Evolutionary conservation across 2,329 filamentous ascomycete species (phyloP), one percentile per base, ranked within the genome.

Genomic region (Colletotrichum tofieldiae): DNA sequence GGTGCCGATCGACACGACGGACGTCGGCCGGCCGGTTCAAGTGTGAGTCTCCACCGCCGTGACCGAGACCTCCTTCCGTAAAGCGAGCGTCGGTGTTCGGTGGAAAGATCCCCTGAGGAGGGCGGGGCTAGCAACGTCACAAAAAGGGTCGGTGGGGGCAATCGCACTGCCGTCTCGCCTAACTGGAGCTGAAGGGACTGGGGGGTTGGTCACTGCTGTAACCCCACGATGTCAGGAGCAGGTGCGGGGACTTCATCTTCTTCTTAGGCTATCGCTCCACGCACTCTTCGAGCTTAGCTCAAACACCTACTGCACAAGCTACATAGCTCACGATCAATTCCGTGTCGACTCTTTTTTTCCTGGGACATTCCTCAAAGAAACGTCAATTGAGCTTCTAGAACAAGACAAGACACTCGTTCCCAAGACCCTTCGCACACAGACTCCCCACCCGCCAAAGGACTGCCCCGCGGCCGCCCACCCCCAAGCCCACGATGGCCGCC

Each of bases 401-500:
- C 5, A 47, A 32, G 37, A 49, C 12, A 8, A 23, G 26, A 41
- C 45, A 16, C 1, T 23, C 5, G 35, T 56, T 23, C 20, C 5
- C 56, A 6, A 62, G 37, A 62, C 23, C 47, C 47, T 20, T 16
- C 47, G 47, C 51, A 32, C 26, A 18, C 29, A 20, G 29, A 18
- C 29, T 9, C 18, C 51, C 29, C 51, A 2, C 55, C 55, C n/a
- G 35, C 35, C 55, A 26, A 16, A 41, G 26, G 55, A 41, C 55
- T 58, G 37, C 55, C 37, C 14, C 51, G 26, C 51, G 23, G 26
- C 51, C 26, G 14, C 23, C 2, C 23, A 26, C 47, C 35, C 11
- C n/a, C 32, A 43, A 71, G 71, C 56, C 67, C 55, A 52, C 23
- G 64, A 79, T 67, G 74, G 83, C 82, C 81, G 77, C 83, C 69